phyloP scores from a whole-genome alignment of 257 asterid species.

The Nicotiana noctiflora region DNA sequence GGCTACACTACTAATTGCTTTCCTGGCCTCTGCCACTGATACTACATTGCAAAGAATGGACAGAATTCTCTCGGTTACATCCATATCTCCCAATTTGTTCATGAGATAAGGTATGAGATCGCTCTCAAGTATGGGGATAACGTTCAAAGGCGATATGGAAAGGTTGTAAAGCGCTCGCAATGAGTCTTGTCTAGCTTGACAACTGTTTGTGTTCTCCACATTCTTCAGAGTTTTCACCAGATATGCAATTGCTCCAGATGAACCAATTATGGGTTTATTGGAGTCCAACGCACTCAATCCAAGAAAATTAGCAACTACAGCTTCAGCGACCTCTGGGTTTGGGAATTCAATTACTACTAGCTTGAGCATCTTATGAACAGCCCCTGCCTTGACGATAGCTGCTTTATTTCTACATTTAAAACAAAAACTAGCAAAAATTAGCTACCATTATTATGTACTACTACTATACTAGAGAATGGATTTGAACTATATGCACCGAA shows the following conservation, averaged over 20 bases:
- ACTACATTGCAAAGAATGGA: slow-evolving; percentile 64
- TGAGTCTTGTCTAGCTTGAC: slow-evolving; percentile 55
- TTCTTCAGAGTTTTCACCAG: slow-evolving; percentile 37
- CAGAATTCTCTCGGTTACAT: slow-evolving; percentile 61
- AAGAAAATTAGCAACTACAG: slow-evolving; percentile 75
- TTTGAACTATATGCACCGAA: neutral
- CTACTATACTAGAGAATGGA: neutral
- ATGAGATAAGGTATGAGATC: slow-evolving; percentile 47
- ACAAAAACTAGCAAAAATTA: neutral
- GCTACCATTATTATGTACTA: slow-evolving; percentile 4
- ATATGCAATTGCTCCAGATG: slow-evolving; percentile 70
- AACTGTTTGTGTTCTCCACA: slow-evolving; percentile 1
- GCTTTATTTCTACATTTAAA: slow-evolving; percentile 60
- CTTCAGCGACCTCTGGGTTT: slow-evolving; percentile 38
- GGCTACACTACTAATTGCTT: slow-evolving; percentile 38
- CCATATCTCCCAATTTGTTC: slow-evolving; percentile 58
- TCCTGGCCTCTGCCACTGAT: slow-evolving; percentile 54
- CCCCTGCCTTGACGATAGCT: slow-evolving; percentile 87
- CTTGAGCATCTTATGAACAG: slow-evolving; percentile 71
- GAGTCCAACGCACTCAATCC: slow-evolving; percentile 84
- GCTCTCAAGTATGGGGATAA: slow-evolving; percentile 36
- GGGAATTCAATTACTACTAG: slow-evolving; percentile 28
- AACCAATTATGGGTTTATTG: slow-evolving; percentile 68
- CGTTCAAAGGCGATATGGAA: slow-evolving; percentile 56
- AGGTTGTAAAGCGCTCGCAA: slow-evolving; percentile 76